Evolutionary conservation across 345 rosid species (phyloP), one percentile per base, ranked within the genome.

Genomic region (Stellera chamaejasme): DNA sequence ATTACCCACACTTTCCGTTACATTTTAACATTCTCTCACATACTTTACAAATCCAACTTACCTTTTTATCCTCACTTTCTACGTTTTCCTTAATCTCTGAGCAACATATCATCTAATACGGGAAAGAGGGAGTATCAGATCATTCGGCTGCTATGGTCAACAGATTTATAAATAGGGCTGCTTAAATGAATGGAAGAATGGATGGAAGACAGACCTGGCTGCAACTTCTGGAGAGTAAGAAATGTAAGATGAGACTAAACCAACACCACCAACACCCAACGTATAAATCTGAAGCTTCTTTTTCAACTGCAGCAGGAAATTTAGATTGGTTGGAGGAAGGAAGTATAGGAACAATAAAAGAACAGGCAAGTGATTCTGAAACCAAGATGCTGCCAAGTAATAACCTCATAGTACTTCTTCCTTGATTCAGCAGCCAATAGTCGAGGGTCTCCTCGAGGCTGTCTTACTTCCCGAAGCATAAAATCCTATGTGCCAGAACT

Each of bases 191-290:
- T 41, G 11, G 43, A 2, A 10, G 51, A 5, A 26, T 26, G 10
- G 25, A 15, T 27, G 2, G 25, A 13, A 45, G n/a, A 53, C 74
- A 58, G 64, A 92, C 98, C 98, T 92, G 55, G 79, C 88, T 43
- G 95, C 77, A 59, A 92, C 77, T 81, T 85, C 98, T 16, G 96
- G 84, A 10, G 96, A 70, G 66, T 92, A 92, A 41, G 90, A 80
- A 56, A 86, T 67, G 68, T 83, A 92, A 27, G 96, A 72, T 16
- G 98, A 92, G 72, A 84, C 87, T 66, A 92, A 65, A 50, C 98
- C 96, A 27, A 88, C 77, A 62, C 93, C 79, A 60, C 98, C 98
- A 14, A 88, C 76, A 56, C 83, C 87, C 48, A 83, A 32, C 25
- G 95, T 92, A 53, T 83, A 80, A 66, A 78, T 47, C 71, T 92